These are phyloP conservation scores for Monosporascus sp. DNA, from an alignment of 2,329 filamentous ascomycete genomes.

Conservation along the genomic window DNA sequence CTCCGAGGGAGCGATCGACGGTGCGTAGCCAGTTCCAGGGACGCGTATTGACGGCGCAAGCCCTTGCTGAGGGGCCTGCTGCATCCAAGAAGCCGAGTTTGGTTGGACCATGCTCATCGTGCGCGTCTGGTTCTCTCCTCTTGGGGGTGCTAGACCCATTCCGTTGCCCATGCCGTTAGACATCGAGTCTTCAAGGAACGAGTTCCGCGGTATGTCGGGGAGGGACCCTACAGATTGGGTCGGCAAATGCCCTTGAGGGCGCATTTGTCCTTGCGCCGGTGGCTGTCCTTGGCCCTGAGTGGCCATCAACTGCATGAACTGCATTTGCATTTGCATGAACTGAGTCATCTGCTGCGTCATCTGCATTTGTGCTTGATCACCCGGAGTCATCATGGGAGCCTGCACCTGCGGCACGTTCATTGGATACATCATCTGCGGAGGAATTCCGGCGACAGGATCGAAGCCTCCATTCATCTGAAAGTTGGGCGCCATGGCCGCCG, in stretches of 20 bases:
- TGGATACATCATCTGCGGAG: slow-evolving; percentile 45
- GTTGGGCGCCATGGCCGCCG: slow-evolving; percentile 42
- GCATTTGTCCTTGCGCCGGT: slow-evolving; percentile 17
- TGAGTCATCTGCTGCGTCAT: slow-evolving; percentile 80
- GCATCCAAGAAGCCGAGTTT: slow-evolving; percentile 53
- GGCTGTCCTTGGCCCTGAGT: slow-evolving; percentile 28
- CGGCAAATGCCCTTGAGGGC: slow-evolving; percentile 32
- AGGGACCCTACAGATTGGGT: slow-evolving; percentile 40
- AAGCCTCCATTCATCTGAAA: slow-evolving; percentile 32
- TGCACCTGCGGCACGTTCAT: slow-evolving; percentile 29
- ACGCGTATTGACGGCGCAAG: slow-evolving; percentile 46
- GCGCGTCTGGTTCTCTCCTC: slow-evolving; percentile 46
- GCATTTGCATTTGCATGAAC: slow-evolving; percentile 93
- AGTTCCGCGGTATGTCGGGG: slow-evolving; percentile 23
- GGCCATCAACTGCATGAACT: slow-evolving; percentile 83
- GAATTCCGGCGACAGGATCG: slow-evolving; percentile 45
- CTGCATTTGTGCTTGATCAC: slow-evolving; percentile 70
- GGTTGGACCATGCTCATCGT: slow-evolving; percentile 84
- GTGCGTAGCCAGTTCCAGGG: slow-evolving; percentile 62
- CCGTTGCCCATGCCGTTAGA: slow-evolving; percentile 34
- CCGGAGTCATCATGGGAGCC: slow-evolving; percentile 43
- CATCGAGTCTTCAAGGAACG: slow-evolving; percentile 24
- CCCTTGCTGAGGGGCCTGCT: slow-evolving; percentile 35
- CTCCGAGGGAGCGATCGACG: slow-evolving; percentile 92
- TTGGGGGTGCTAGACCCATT: slow-evolving; percentile 38